Conservation (phyloP, 257 asterid genomes). For the Nicotiana attenuata region DNA sequence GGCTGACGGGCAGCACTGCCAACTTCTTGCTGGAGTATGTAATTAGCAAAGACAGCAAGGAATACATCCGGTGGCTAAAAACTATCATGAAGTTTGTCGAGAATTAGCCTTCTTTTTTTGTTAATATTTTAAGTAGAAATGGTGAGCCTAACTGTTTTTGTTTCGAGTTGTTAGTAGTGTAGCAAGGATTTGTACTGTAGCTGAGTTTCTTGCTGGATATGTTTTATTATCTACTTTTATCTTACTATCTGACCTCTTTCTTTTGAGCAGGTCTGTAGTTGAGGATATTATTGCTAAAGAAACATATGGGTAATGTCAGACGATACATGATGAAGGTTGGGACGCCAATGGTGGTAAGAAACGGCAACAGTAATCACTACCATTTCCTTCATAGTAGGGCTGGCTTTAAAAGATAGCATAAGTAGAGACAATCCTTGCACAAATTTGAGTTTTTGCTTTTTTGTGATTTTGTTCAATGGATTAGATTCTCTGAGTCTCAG, state of each 20-base stretch:
- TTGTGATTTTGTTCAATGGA: neutral
- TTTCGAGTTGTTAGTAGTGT: neutral
- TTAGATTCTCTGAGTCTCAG: neutral
- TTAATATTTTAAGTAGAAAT: neutral
- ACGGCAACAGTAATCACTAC: neutral
- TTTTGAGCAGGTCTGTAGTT: neutral
- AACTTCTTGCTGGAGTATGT: constrained; percentile 21
- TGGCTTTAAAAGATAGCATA: neutral
- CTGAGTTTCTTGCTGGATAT: neutral
- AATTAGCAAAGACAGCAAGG: constrained; percentile 21
- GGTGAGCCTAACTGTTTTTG: neutral
- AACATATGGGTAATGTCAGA: neutral
- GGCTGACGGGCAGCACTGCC: constrained; percentile 17
- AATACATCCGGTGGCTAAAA: constrained; percentile 21
- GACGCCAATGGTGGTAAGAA: neutral
- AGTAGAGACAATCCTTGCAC: neutral
- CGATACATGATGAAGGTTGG: neutral
- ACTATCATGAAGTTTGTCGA: neutral
- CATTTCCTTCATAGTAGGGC: neutral
- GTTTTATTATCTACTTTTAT: neutral
- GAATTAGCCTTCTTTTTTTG: neutral
- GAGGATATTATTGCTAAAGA: neutral
- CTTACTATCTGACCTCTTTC: neutral
- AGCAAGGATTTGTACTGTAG: neutral
- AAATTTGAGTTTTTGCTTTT: neutral